These are phyloP conservation scores for Rhamnella rubrinervis DNA, from an alignment of 331 rosid species.

Conservation along the genomic window DNA sequence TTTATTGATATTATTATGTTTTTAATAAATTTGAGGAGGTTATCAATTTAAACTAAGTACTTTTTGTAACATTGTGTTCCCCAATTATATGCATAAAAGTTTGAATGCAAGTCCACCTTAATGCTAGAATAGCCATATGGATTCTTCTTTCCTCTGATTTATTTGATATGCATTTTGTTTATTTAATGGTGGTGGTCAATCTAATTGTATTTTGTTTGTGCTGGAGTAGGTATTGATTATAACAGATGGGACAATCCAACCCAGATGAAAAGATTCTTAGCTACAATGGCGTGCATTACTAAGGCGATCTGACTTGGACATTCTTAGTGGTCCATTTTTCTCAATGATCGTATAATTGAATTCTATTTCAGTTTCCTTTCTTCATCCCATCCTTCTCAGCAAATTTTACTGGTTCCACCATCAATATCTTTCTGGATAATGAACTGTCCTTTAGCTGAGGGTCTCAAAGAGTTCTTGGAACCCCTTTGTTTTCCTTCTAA, in stretches of 20 bases:
- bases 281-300: conserved; percentile 92
- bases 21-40: no score
- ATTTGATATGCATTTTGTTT: not conserved
- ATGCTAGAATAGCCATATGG: no score
- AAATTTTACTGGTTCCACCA: conserved; percentile 71
- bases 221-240: conserved; percentile 26
- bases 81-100: no score
- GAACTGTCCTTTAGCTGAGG: conserved; percentile 50
- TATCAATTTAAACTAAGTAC: no score
- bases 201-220: conserved; percentile 18
- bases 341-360: conserved; percentile 81
- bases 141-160: not conserved
- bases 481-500: conserved; percentile 63
- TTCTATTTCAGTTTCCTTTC: conserved; percentile 73
- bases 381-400: conserved; percentile 43
- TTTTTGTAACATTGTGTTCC: no score
- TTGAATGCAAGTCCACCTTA: no score
- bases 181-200: not conserved
- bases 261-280: conserved; percentile 74
- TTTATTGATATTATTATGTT: no score
- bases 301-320: conserved; percentile 70
- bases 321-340: conserved; percentile 68
- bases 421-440: conserved; percentile 82
- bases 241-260: conserved; percentile 42
- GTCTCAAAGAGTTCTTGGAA: conserved; percentile 61